A percentile compares a stretch with the other conserved stretches of the same genome.
Conservation (phyloP, 352 stramenopile genomes). For the Phytophthora agathidicida region DNA sequence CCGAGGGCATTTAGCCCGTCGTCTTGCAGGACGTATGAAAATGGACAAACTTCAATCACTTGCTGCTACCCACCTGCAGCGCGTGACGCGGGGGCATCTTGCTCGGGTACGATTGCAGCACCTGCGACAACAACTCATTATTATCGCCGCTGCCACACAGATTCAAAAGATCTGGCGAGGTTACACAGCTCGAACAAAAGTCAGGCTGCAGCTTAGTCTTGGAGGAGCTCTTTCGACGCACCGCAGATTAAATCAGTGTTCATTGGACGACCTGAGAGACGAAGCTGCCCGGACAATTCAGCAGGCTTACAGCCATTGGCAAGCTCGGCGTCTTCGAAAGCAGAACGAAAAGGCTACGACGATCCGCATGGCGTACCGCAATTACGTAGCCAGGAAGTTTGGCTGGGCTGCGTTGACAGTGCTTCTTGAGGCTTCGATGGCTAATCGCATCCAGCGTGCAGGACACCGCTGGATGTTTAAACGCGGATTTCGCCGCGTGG, state of each 20-base stretch:
- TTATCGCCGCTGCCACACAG: conserved; percentile 10
- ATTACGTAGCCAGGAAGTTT: conserved; percentile 72
- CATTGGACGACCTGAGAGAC: conserved; percentile 27
- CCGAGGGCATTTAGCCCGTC: conserved; percentile 41
- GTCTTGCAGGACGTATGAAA: not conserved
- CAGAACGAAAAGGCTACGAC: conserved; percentile 28
- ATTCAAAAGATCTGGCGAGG: conserved; percentile 38
- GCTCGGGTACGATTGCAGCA: conserved; percentile 7
- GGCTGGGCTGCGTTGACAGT: conserved; percentile 55
- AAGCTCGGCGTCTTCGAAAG: conserved; percentile 25
- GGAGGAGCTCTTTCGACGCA: conserved; percentile 1
- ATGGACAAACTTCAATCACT: not conserved
- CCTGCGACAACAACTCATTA: not conserved
- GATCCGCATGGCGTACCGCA: conserved; percentile 60
- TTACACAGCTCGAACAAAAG: conserved; percentile 3
- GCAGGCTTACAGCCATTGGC: conserved; percentile 38
- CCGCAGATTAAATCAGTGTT: not conserved
- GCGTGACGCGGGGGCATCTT: conserved; percentile 26
- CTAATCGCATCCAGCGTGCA: conserved; percentile 42
- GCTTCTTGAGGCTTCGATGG: conserved; percentile 46
- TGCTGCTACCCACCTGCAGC: conserved; percentile 35
- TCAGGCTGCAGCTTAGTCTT: conserved; percentile 22
- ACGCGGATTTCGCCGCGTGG: conserved; percentile 13
- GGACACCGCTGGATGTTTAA: conserved; percentile 41
- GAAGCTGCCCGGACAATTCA: conserved; percentile 50